Conservation (phyloP, 306 rosid species). For the Chamaecrista fasciculata region DNA sequence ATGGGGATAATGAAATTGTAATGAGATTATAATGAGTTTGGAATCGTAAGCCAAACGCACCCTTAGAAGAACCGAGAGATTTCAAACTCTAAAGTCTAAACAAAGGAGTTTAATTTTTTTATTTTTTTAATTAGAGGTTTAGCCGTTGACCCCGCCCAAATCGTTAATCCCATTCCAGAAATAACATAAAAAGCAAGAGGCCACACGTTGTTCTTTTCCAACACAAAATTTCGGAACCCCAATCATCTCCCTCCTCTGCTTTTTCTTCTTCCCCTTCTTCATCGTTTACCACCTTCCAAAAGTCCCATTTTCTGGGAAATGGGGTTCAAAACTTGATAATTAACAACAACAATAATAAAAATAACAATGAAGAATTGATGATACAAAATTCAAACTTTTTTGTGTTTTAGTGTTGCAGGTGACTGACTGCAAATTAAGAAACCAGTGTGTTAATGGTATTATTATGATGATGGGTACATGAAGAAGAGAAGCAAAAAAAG, state of each 20-base stretch:
- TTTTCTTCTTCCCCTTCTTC: conserved; percentile 20
- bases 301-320: background rate
- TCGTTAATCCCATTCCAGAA: conserved; percentile 37
- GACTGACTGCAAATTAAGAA: too few relatives aligned
- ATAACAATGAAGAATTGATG: too few relatives aligned
- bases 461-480: background rate
- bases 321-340: background rate
- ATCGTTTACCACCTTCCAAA: conserved; percentile 7
- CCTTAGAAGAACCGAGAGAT: too few relatives aligned
- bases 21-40: too few relatives aligned
- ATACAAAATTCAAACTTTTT: too few relatives aligned
- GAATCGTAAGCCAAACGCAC: too few relatives aligned
- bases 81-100: too few relatives aligned
- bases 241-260: conserved; percentile 28
- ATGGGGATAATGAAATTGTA: too few relatives aligned
- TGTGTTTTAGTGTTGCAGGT: background rate
- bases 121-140: too few relatives aligned
- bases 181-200: background rate
- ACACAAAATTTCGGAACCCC: conserved; percentile 47
- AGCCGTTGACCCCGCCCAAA: conserved; percentile 32
- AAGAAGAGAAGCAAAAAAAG: background rate
- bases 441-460: too few relatives aligned
- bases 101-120: too few relatives aligned
- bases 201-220: conserved; percentile 28
- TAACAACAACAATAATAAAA: too few relatives aligned